These are phyloP conservation scores for Pulveroboletus ravenelii DNA, from an alignment of 768 basidiomycete species.

Conservation along the genomic window DNA sequence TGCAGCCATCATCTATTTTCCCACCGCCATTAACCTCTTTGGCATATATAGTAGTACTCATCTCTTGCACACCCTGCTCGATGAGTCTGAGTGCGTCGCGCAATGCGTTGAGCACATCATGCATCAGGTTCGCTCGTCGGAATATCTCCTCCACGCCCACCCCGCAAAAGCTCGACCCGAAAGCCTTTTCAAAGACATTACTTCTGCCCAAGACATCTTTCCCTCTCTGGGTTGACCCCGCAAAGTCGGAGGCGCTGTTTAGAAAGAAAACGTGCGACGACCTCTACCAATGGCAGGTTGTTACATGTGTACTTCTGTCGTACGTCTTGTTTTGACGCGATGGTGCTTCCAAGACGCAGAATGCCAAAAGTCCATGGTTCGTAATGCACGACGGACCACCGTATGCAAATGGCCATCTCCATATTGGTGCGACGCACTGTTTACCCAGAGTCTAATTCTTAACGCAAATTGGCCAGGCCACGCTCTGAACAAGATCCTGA, in stretches of 20 bases:
- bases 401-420: constrained; percentile 93
- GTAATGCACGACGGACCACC: constrained; percentile 95
- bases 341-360: constrained; percentile 47
- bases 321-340: background rate
- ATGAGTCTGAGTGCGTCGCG: constrained; percentile 19
- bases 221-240: constrained; percentile 64
- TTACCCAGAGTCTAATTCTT: background rate
- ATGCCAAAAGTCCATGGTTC: constrained; percentile 64
- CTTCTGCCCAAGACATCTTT: constrained; percentile 80
- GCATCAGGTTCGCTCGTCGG: constrained; percentile 9
- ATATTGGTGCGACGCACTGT: constrained; percentile 64
- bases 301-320: constrained; percentile 18
- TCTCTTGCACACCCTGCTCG: background rate
- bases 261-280: constrained; percentile 61
- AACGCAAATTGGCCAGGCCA: constrained; percentile 55
- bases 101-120: constrained; percentile 12
- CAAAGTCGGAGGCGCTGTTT: constrained; percentile 55
- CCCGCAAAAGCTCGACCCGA: constrained; percentile 18
- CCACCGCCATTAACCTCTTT: too few relatives aligned
- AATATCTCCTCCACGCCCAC: constrained; percentile 10
- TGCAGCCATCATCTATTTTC: too few relatives aligned
- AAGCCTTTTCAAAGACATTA: constrained; percentile 57
- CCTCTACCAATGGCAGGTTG: constrained; percentile 77
- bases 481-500: constrained; percentile 92
- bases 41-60: too few relatives aligned